phyloP scores from a whole-genome alignment of 495 filamentous ascomycete genomes.

The Xylaria palmicola region DNA sequence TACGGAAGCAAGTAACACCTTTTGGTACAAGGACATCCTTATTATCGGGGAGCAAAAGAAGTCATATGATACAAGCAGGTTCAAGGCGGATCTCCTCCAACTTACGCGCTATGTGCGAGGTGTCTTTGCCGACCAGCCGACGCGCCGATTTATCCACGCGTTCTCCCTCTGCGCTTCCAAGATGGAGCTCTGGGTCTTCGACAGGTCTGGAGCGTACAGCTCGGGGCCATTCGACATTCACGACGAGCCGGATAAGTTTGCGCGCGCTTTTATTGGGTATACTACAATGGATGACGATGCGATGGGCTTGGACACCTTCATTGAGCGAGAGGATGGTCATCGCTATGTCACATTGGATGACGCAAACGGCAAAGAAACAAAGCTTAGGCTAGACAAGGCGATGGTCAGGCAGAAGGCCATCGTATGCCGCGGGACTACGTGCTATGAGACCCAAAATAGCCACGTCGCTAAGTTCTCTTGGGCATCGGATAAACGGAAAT shows the following conservation, averaged over 20 bases:
- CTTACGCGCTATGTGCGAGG: conserved; percentile 1
- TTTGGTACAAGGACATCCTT: conserved; percentile 5
- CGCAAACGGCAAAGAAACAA: not conserved
- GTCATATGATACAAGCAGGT: not conserved
- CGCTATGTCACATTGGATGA: not conserved
- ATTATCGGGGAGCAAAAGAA: conserved; percentile 3
- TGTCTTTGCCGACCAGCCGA: conserved; percentile 11
- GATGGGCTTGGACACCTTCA: conserved; percentile 25
- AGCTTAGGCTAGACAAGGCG: not conserved
- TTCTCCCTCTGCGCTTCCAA: conserved; percentile 27
- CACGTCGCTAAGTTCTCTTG: conserved; percentile 15
- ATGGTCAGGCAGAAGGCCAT: conserved; percentile 1
- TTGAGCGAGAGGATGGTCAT: conserved; percentile 14
- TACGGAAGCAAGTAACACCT: not conserved
- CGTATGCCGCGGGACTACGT: conserved; percentile 11
- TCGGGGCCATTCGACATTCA: conserved; percentile 35
- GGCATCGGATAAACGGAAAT: not conserved
- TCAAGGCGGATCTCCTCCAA: not conserved
- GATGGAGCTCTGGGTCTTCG: conserved; percentile 40
- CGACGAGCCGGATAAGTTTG: conserved; percentile 23
- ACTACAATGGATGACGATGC: conserved; percentile 27
- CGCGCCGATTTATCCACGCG: conserved; percentile 31
- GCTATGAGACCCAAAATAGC: conserved; percentile 5
- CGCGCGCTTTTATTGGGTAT: conserved; percentile 29
- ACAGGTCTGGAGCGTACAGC: conserved; percentile 38